phyloP scores from a whole-genome alignment of 73 alveolate genomes.

The Breviolum minutum region DNA sequence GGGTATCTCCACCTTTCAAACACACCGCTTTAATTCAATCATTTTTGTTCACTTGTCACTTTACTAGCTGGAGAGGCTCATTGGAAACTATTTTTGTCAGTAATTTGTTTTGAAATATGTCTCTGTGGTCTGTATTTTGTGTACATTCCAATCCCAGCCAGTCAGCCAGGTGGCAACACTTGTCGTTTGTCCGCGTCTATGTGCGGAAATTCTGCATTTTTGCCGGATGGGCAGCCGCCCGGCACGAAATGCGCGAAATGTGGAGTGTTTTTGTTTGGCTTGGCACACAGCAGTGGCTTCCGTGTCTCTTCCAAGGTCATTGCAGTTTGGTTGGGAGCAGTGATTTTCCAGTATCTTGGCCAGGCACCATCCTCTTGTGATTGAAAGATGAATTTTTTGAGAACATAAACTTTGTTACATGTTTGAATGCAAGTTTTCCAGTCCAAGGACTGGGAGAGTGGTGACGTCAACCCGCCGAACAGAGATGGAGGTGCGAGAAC shows the following conservation, averaged over 20 bases:
- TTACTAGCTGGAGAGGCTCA: too few species aligned
- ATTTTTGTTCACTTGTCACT: too few species aligned
- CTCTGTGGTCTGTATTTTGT: too few species aligned
- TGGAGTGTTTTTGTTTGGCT: background rate
- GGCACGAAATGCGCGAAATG: background rate
- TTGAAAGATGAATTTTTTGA: too few species aligned
- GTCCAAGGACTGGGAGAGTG: background rate
- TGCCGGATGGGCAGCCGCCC: constrained; percentile 54
- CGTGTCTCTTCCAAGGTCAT: background rate
- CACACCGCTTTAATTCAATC: too few species aligned
- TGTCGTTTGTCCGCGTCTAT: constrained; percentile 23
- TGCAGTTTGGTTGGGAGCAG: constrained; percentile 39
- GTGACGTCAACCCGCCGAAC: background rate
- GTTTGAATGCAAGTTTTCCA: background rate
- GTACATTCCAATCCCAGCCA: background rate
- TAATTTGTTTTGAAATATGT: too few species aligned
- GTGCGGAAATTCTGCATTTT: constrained; percentile 55
- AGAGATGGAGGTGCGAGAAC: background rate
- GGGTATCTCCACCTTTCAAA: too few species aligned
- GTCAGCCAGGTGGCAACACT: constrained; percentile 36
- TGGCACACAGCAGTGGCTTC: too few species aligned
- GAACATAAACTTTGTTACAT: background rate
- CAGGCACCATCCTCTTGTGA: too few species aligned
- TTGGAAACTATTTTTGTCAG: too few species aligned
- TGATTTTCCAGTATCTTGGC: constrained; percentile 35